Evolutionary conservation across 371 early-diverging fungal genomes (phyloP).

Genomic region (Mucor saturninus): DNA sequence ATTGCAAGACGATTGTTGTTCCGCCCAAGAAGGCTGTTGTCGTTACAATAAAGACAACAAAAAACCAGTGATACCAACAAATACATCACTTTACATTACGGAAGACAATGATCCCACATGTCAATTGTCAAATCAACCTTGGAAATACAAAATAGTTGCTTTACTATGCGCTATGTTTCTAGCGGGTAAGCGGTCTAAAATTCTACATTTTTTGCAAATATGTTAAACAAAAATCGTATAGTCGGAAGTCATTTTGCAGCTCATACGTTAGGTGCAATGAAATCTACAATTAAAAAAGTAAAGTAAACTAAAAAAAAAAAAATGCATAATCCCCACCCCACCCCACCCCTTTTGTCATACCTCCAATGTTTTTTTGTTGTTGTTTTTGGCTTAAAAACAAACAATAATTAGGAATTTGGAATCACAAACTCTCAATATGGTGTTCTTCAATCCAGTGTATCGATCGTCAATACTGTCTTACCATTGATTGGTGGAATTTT

Average conservation of each 20-base stretch:
- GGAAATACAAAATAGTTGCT: conserved; percentile 67
- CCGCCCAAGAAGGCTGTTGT: conserved; percentile 13
- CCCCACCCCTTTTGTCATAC: not conserved
- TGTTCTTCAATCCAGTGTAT: conserved; percentile 70
- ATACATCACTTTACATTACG: conserved; percentile 7
- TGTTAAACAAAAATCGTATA: conserved; percentile 25
- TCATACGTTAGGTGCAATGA: conserved; percentile 74
- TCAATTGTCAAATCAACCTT: conserved; percentile 50
- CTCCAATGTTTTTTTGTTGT: not conserved
- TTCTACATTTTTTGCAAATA: not conserved
- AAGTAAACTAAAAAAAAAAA: not conserved
- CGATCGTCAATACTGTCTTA: conserved; percentile 72
- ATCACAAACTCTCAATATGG: conserved; percentile 77
- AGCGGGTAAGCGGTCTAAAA: conserved; percentile 50
- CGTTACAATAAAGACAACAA: not conserved
- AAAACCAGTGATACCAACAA: not conserved
- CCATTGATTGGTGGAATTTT: conserved; percentile 77
- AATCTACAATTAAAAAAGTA: conserved; percentile 70
- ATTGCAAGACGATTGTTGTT: conserved; percentile 9
- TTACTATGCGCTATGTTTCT: conserved; percentile 66
- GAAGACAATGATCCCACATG: conserved; percentile 32
- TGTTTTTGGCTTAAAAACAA: not conserved
- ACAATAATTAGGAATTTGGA: conserved; percentile 57
- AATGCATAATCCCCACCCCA: too few relatives aligned
- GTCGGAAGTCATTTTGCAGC: conserved; percentile 80